Evolutionary conservation across 495 filamentous ascomycete species (phyloP), one percentile per base, ranked within the genome.

Genomic region (Trichoderma parareesei): DNA sequence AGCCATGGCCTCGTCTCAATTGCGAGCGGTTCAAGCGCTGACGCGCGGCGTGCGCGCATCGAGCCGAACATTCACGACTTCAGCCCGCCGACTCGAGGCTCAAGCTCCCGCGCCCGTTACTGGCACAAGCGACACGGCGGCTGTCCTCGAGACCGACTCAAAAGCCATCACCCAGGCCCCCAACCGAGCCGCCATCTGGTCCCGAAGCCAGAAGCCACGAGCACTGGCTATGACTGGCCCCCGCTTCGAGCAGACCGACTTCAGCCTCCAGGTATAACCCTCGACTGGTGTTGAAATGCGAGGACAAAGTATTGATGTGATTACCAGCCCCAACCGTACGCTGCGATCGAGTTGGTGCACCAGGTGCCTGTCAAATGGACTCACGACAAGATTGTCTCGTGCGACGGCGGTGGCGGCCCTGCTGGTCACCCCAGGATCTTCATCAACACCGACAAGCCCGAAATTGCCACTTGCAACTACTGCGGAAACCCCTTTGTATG

Each of bases 361-460:
- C 87, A 90, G 77, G 90, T 97, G 76, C 94, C 92, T 8, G 94
- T 98, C 42, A 84, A 87, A 71, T 98, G 93, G 92, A 89, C 85
- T 61, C 88, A 95, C 75, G 84, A 89, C 67, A 80, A 85, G 61
- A 74, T 90, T 43, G 93, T 95, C 57, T 86, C 85, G 64, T 98
- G 94, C 73, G 92, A 98, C 72, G 94, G 94, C 64, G 94, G 95
- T 63, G 94, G 94, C 66, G 95, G 94, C 20, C 89, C 93, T 62
- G 79, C 90, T 43, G 94, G 94, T 37, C 94, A 98, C 77, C 94
- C 94, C 46, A 83, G 84, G 72, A 88, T 98, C 75, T 98, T 89
- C 76, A 98, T 98, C 83, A 98, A 98, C 77, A 87, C 90, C 68
- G 94, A 98, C 79, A 97, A 97, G 83, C 88, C 94, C 65, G 86